phyloP scores from a whole-genome alignment of 2,329 filamentous ascomycete genomes.

The Ophiocordyceps camponoti-leonardi region DNA sequence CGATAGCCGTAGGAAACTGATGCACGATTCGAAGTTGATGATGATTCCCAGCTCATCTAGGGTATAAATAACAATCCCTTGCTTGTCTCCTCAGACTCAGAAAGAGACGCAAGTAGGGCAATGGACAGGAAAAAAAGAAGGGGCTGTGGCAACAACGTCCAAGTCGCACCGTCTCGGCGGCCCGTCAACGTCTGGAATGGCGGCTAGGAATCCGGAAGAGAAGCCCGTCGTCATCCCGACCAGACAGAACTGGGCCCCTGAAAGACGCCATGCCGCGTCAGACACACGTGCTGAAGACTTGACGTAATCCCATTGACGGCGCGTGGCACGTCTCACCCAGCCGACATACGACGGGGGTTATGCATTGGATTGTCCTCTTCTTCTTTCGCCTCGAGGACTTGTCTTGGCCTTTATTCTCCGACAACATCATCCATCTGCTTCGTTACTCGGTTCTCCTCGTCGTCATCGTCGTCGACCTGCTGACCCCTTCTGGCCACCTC shows the following conservation, averaged over 20 bases:
- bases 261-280: neutral
- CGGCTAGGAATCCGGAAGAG: neutral
- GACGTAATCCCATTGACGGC: neutral
- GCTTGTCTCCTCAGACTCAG: too few relatives aligned
- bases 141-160: neutral
- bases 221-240: neutral
- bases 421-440: conserved; percentile 13
- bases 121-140: neutral
- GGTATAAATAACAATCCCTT: too few relatives aligned
- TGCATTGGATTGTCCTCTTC: neutral
- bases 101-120: too few relatives aligned
- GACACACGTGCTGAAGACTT: neutral
- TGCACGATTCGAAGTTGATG: too few relatives aligned
- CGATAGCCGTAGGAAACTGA: too few relatives aligned
- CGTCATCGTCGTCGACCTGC: conserved; percentile 10
- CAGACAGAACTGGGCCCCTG: neutral
- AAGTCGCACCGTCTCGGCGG: too few relatives aligned
- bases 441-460: conserved; percentile 28
- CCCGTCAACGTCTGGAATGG: neutral
- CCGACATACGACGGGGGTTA: neutral
- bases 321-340: too few relatives aligned
- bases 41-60: too few relatives aligned
- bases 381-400: neutral
- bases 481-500: conserved; percentile 40
- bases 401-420: neutral